Conservation (phyloP, 73 alveolate genomes). For the Symbiodinium natans region DNA sequence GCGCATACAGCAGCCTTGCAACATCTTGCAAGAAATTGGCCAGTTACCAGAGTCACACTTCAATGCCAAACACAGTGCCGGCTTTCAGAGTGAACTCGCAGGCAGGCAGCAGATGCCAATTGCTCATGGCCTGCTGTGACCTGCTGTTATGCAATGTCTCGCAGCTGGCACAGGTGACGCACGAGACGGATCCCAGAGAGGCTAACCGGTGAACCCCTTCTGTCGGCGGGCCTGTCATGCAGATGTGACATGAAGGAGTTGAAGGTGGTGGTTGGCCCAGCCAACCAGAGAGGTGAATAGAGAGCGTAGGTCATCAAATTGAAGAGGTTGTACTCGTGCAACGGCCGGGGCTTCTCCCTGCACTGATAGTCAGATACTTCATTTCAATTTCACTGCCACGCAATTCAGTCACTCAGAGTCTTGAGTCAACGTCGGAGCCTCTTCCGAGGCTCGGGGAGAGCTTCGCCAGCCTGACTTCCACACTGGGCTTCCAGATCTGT, state of each 20-base stretch:
- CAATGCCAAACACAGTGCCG: too few relatives aligned
- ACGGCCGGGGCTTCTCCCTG: constrained; percentile 6
- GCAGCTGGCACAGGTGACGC: not conserved
- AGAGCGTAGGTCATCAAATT: constrained; percentile 18
- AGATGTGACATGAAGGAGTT: constrained; percentile 93
- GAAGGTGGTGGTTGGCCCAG: constrained; percentile 94
- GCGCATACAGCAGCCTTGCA: not conserved
- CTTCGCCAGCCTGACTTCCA: not conserved
- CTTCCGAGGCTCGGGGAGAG: not conserved
- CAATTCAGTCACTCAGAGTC: not conserved
- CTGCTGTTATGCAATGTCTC: not conserved
- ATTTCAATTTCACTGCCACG: too few relatives aligned
- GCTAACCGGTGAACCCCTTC: too few relatives aligned
- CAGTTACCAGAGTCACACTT: too few relatives aligned
- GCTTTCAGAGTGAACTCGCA: too few relatives aligned
- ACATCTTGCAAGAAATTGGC: too few relatives aligned
- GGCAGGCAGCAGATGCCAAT: constrained; percentile 31
- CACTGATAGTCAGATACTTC: not conserved
- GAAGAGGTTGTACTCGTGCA: constrained; percentile 43
- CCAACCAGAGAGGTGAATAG: constrained; percentile 94
- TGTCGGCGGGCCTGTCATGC: constrained; percentile 51
- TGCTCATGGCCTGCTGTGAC: constrained; percentile 34
- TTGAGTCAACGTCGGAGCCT: not conserved
- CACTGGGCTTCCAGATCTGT: not conserved
- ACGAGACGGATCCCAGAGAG: not conserved